Conservation (phyloP, 2,329 filamentous ascomycete species). For the Sclerotinia spermophila region DNA sequence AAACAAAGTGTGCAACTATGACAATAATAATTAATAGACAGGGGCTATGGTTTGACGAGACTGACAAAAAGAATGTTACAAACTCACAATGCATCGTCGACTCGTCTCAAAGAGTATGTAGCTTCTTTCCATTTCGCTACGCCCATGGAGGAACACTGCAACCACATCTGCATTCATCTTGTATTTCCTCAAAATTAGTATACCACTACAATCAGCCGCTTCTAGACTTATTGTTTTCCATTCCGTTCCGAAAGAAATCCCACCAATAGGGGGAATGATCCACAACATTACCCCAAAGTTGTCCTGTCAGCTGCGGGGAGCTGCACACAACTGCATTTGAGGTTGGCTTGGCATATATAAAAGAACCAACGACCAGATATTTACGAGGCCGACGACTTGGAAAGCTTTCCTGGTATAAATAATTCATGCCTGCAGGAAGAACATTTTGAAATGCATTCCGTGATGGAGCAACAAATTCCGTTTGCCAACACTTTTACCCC, state of each 20-base stretch:
- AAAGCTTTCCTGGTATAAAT: background rate
- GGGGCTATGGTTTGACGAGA: background rate
- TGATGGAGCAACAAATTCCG: constrained; percentile 5
- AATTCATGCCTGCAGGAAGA: background rate
- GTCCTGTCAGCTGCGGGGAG: constrained; percentile 8
- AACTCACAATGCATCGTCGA: no score
- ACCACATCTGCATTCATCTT: background rate
- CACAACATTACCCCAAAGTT: background rate
- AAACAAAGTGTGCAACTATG: background rate
- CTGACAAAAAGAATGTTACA: background rate
- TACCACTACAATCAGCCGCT: background rate
- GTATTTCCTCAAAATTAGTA: background rate
- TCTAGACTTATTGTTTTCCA: background rate
- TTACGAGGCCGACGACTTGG: background rate
- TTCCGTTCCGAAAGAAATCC: background rate
- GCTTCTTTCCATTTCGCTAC: background rate
- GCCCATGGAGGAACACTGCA: background rate
- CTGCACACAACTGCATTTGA: constrained; percentile 3
- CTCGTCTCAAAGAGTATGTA: background rate
- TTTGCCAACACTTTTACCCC: background rate
- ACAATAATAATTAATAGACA: background rate
- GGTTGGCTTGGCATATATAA: constrained; percentile 6
- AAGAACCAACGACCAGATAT: background rate
- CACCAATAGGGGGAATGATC: constrained; percentile 10
- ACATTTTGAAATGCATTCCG: background rate